These are phyloP conservation scores for Pecoramyces ruminantium DNA, from an alignment of 192 early-diverging fungal species.

Conservation along the genomic window DNA sequence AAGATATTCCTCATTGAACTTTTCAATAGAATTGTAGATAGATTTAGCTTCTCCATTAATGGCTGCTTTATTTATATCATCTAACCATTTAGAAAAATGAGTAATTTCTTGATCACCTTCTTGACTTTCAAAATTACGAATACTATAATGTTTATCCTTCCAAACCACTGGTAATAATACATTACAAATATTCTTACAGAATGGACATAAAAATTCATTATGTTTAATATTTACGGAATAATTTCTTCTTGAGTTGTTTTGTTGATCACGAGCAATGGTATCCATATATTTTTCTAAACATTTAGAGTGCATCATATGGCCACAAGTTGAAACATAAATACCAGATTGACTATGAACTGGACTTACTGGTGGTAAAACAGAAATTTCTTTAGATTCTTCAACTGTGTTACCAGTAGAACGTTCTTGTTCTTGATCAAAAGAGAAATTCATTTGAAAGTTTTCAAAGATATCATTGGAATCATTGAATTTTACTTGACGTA, in stretches of 20 bases:
- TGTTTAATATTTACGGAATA: neutral
- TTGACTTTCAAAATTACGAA: neutral
- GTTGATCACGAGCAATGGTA: neutral
- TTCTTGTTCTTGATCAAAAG: neutral
- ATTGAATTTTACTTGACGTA: neutral
- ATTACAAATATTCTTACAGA: neutral
- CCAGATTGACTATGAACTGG: neutral
- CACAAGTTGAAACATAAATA: neutral
- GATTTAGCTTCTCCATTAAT: neutral
- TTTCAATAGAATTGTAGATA: neutral
- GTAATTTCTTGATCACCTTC: neutral
- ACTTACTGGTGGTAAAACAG: neutral
- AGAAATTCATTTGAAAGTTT: neutral
- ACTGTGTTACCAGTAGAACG: neutral
- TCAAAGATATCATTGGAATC: neutral
- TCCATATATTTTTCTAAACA: neutral
- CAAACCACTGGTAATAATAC: neutral
- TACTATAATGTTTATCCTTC: neutral
- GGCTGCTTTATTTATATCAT: neutral
- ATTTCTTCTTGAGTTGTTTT: neutral
- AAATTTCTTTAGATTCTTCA: neutral
- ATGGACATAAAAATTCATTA: neutral
- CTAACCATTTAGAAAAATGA: neutral
- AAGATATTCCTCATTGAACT: neutral
- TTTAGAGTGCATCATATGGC: neutral